Evolutionary conservation across 345 rosid species (phyloP), one percentile per base, ranked within the genome.

Genomic region (Populus nigra): DNA sequence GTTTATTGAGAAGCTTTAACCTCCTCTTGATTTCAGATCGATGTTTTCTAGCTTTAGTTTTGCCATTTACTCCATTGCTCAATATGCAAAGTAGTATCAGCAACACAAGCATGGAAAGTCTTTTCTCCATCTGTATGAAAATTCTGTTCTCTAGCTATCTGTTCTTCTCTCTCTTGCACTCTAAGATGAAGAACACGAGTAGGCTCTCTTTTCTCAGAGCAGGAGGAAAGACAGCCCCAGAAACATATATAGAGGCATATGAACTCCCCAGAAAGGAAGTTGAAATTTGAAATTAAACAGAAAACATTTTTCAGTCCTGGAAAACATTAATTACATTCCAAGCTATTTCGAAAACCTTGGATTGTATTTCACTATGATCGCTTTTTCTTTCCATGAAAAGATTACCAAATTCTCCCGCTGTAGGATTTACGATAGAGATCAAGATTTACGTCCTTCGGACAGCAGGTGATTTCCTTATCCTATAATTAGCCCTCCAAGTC

Each of bases 1-100:
- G 88, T 70, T 90, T 90, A 53, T 87, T 86, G 33, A 90, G 84
- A 68, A 69, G 77, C 84, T 78, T 88, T 3, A 90, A 29, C 53
- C 73, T 86, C 74, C 68, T 59, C 55, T 82, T 82, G 39, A 88
- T 72, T 27, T 82, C 86, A n/a, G 36, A 68, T 29, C 43, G 2
- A 57, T 10, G 3, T 2, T 20, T 20, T 61, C 29, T 25, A 61
- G 27, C 65, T 18, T 25, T 61, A 61, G 12, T 12, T 20, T 61
- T 61, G 10, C 65, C 65, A 8, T 20, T 20, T 25, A 7, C 65
- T 61, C 31, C 65, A 61, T 61, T 61, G 25, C 65, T n/a, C 65
- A 61, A n/a, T 20, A 20, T 4, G 22, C 25, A n/a, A 47, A 47
- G 5, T 8, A 61, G 29, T 2, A 25, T 25, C 25, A 61, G 9